Conservation (phyloP, 768 basidiomycete species). For the Termitomyces sp. region DNA sequence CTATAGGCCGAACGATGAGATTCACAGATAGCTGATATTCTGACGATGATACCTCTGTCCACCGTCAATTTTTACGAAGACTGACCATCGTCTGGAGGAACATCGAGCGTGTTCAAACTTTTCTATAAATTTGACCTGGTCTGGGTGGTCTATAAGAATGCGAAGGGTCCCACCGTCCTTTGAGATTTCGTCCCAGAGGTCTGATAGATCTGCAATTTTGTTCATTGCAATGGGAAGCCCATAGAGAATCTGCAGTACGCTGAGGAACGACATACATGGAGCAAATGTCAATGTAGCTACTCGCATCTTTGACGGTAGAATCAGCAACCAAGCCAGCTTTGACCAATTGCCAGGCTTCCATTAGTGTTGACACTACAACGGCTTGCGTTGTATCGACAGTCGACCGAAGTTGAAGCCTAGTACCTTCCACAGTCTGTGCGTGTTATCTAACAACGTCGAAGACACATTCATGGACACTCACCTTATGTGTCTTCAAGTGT, state of each 20-base stretch:
- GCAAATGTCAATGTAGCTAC: slow-evolving; percentile 19
- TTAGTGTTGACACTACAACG: slow-evolving; percentile 77
- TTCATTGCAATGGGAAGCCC: slow-evolving; percentile 68
- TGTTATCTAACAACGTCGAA: background rate
- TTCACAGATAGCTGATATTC: slow-evolving; percentile 7
- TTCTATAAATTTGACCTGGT: slow-evolving; percentile 65
- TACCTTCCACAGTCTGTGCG: slow-evolving; percentile 69
- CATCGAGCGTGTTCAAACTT: slow-evolving; percentile 45
- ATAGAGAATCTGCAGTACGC: slow-evolving; percentile 62
- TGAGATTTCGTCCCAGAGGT: slow-evolving; percentile 51
- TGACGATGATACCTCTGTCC: slow-evolving; percentile 59
- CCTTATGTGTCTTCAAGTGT: slow-evolving; percentile 86
- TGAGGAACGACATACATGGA: background rate
- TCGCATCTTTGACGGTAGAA: slow-evolving; percentile 73
- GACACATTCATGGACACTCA: slow-evolving; percentile 16
- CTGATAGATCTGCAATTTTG: slow-evolving; percentile 69
- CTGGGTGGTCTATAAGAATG: slow-evolving; percentile 72
- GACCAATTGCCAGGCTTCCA: slow-evolving; percentile 78
- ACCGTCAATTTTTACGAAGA: slow-evolving; percentile 79
- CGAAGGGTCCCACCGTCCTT: slow-evolving; percentile 57
- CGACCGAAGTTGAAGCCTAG: slow-evolving; percentile 62
- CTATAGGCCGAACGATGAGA: slow-evolving; percentile 30
- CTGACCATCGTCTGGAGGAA: slow-evolving; percentile 56
- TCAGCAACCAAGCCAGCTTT: slow-evolving; percentile 65
- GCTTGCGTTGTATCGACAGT: slow-evolving; percentile 49